Conservation (phyloP, 1,284 basidiomycete species). For the Ganoderma leucocontextum region DNA sequence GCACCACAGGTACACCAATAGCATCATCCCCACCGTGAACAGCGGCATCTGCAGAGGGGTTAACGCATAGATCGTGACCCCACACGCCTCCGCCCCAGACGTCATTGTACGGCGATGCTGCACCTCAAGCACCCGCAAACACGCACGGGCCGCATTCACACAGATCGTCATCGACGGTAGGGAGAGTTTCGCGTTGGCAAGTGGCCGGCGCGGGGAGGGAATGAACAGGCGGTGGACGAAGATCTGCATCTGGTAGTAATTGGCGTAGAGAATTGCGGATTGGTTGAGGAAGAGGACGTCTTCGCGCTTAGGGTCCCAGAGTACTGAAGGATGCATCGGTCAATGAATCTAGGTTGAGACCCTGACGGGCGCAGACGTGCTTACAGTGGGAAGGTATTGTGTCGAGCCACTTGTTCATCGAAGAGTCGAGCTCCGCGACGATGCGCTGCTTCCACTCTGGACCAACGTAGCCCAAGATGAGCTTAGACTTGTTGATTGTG, state of each 20-base stretch:
- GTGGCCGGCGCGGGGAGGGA: slow-evolving; percentile 63
- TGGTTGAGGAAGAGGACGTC: slow-evolving; percentile 70
- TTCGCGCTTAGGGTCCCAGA: slow-evolving; percentile 68
- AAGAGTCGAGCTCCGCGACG: slow-evolving; percentile 65
- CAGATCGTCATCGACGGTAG: slow-evolving; percentile 85
- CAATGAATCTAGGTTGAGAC: not conserved
- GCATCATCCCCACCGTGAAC: slow-evolving; percentile 67
- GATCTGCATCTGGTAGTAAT: slow-evolving; percentile 82
- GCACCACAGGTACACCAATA: slow-evolving; percentile 75
- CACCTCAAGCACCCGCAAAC: slow-evolving; percentile 74
- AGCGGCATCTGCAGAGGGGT: slow-evolving; percentile 45
- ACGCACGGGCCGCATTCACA: slow-evolving; percentile 82
- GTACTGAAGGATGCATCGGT: slow-evolving; percentile 9
- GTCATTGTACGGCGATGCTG: slow-evolving; percentile 48
- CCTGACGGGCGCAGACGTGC: slow-evolving; percentile 10
- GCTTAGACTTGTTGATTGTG: slow-evolving; percentile 62
- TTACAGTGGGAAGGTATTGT: slow-evolving; percentile 59
- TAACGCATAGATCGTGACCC: slow-evolving; percentile 25
- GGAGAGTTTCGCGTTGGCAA: slow-evolving; percentile 62
- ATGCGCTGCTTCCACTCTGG: slow-evolving; percentile 60
- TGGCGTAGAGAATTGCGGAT: slow-evolving; percentile 70
- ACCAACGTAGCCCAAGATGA: slow-evolving; percentile 54
- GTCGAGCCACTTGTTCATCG: slow-evolving; percentile 70
- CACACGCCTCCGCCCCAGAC: not conserved
- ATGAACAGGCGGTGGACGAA: slow-evolving; percentile 86